phyloP scores from a whole-genome alignment of 1,284 basidiomycete genomes.

The Ceratobasidium sp. region DNA sequence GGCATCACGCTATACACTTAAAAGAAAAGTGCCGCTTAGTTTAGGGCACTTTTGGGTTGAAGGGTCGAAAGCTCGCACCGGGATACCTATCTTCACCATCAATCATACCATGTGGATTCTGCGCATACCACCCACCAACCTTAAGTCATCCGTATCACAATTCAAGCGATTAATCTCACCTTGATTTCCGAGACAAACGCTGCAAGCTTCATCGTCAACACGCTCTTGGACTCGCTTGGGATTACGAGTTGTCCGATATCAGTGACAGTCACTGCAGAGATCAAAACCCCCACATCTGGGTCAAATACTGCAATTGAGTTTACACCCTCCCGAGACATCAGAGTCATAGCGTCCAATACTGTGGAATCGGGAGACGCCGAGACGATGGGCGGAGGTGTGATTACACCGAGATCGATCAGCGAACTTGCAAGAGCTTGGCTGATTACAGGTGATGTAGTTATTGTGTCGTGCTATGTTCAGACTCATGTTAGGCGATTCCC shows the following conservation, averaged over 20 bases:
- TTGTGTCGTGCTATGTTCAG: slow-evolving; percentile 31
- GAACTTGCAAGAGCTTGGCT: slow-evolving; percentile 35
- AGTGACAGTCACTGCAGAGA: slow-evolving; percentile 45
- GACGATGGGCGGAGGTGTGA: slow-evolving; percentile 44
- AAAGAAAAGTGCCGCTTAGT: background rate
- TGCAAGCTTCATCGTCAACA: slow-evolving; percentile 41
- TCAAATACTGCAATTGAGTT: slow-evolving; percentile 46
- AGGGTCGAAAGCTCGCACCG: slow-evolving; percentile 12
- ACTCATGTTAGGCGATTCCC: background rate
- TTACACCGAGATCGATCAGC: slow-evolving; percentile 38
- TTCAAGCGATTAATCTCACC: slow-evolving; percentile 9
- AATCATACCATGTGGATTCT: slow-evolving; percentile 45
- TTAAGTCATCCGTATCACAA: background rate
- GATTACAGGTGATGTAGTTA: slow-evolving; percentile 30
- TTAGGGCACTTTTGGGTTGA: background rate
- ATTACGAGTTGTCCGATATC: slow-evolving; percentile 46
- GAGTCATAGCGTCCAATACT: slow-evolving; percentile 46
- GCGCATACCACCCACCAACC: background rate
- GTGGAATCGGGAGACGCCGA: slow-evolving; percentile 45
- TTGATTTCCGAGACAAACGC: slow-evolving; percentile 46
- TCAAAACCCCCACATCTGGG: slow-evolving; percentile 42
- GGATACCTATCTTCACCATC: slow-evolving; percentile 45
- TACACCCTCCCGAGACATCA: slow-evolving; percentile 46
- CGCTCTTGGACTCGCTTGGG: slow-evolving; percentile 45
- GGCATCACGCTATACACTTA: slow-evolving; percentile 45